These are phyloP conservation scores for Scenedesmus sp. DNA, from an alignment of 163 green algal genomes.

Conservation along the genomic window DNA sequence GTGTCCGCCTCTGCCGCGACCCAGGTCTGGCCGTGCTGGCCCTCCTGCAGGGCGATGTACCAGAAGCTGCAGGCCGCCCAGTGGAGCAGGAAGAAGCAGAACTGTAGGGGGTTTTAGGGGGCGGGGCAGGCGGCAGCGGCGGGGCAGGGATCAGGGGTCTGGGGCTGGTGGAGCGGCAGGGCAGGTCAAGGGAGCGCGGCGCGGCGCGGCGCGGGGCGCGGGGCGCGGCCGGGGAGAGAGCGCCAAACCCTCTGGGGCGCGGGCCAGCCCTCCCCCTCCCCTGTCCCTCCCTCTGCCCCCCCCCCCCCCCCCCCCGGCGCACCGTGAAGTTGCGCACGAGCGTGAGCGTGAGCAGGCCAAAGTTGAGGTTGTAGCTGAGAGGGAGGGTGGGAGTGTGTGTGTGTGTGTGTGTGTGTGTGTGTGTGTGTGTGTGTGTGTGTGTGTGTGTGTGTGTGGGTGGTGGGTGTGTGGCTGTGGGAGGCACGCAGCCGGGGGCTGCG, in stretches of 20 bases:
- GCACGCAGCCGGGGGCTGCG: too few species aligned
- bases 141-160: background rate
- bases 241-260: background rate
- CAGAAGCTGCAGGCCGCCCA: slow-evolving; percentile 65
- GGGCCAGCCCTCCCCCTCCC: too few species aligned
- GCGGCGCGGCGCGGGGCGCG: too few species aligned
- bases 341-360: slow-evolving; percentile 55
- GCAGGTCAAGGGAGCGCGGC: too few species aligned
- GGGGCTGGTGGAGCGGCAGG: too few species aligned
- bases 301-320: slow-evolving; percentile 11
- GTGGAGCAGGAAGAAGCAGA: slow-evolving; percentile 55
- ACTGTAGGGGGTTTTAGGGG: slow-evolving; percentile 17
- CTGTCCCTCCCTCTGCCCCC: too few species aligned
- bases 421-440: too few species aligned
- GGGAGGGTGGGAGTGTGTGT: too few species aligned
- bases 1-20: slow-evolving; percentile 4
- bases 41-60: slow-evolving; percentile 56
- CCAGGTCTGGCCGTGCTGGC: background rate
- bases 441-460: too few species aligned
- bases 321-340: slow-evolving; percentile 62
- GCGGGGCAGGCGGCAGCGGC: background rate
- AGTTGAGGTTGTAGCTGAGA: too few species aligned
- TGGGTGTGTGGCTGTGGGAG: too few species aligned
- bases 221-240: background rate
- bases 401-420: too few species aligned